Percentiles rank a stretch among this genome's conserved stretches.
These are phyloP conservation scores for Abrus precatorius DNA, from an alignment of 306 rosid species.

Conservation along the genomic window DNA sequence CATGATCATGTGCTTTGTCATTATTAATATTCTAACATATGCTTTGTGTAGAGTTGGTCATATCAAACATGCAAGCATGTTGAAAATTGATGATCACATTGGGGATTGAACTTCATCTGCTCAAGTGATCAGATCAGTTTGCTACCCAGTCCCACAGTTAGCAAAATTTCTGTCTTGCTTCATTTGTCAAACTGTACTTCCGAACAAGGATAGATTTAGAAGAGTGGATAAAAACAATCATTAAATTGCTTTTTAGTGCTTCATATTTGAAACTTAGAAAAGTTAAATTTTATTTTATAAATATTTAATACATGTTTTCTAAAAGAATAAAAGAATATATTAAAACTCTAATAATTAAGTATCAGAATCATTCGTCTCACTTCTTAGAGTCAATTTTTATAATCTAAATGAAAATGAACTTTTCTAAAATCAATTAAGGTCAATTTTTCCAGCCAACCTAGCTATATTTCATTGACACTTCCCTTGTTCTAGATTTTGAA, in stretches of 20 bases:
- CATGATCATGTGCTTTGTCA: conserved; percentile 33
- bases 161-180: conserved; percentile 36
- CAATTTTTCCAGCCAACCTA: background rate
- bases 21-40: conserved; percentile 20
- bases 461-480: conserved; percentile 6
- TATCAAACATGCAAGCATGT: conserved; percentile 22
- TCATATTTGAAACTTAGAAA: background rate
- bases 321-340: too few species aligned
- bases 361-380: too few species aligned
- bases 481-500: conserved; percentile 55
- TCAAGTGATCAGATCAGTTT: conserved; percentile 49
- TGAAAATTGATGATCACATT: conserved; percentile 43
- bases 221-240: background rate
- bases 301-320: background rate
- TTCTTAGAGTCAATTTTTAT: background rate
- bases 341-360: too few species aligned
- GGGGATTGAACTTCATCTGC: conserved; percentile 56
- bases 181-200: conserved; percentile 48
- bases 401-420: background rate
- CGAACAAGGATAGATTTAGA: background rate
- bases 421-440: background rate
- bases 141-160: background rate
- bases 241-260: background rate
- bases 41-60: conserved; percentile 47
- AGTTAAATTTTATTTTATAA: background rate